Conservation (phyloP, 2,329 filamentous ascomycete genomes). For the Fusarium burgessii region DNA sequence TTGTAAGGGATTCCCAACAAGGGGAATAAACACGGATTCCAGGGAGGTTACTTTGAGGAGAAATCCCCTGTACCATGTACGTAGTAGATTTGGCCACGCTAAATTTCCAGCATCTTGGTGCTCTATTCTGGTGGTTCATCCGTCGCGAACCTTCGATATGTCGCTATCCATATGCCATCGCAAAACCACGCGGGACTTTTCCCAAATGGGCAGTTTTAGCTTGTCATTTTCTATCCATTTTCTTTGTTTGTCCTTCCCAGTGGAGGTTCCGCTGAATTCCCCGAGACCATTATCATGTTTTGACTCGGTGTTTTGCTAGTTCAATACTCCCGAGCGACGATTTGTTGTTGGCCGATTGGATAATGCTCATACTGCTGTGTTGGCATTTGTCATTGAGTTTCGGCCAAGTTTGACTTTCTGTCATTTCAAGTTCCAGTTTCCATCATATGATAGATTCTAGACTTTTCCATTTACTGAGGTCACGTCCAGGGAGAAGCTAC, state of each 20-base stretch:
- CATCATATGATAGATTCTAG: conserved; percentile 3
- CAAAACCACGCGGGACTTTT: neutral
- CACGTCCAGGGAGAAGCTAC: neutral
- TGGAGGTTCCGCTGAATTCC: neutral
- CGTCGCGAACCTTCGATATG: neutral
- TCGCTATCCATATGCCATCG: neutral
- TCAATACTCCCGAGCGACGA: neutral
- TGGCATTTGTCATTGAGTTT: conserved; percentile 7
- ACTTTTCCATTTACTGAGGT: neutral
- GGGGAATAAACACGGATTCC: neutral
- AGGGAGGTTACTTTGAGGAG: conserved; percentile 1
- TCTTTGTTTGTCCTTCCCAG: neutral
- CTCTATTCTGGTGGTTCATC: conserved; percentile 5
- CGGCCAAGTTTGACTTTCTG: neutral
- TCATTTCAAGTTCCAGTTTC: neutral
- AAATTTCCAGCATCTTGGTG: conserved; percentile 5
- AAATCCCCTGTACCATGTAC: neutral
- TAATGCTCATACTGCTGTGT: neutral
- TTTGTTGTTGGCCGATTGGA: neutral
- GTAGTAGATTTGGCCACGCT: neutral
- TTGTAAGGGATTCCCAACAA: conserved; percentile 14
- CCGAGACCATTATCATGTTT: neutral
- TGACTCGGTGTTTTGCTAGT: neutral
- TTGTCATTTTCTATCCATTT: neutral
- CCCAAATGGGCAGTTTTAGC: neutral